Evolutionary conservation across 768 basidiomycete genomes (phyloP), one percentile per base, ranked within the genome.

Genomic region (Suillus placidus): DNA sequence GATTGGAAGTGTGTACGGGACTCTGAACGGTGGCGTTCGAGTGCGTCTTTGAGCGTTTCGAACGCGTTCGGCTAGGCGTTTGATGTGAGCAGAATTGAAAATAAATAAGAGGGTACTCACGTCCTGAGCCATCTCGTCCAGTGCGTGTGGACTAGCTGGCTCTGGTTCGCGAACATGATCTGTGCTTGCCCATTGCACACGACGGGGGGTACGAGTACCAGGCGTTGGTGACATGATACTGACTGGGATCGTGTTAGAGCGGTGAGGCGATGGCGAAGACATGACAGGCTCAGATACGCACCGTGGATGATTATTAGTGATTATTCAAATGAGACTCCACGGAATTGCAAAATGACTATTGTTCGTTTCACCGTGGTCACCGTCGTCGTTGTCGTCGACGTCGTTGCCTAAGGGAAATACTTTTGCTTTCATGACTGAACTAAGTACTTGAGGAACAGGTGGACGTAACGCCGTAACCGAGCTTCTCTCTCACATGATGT

Each of bases 161-260:
- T 54, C 52, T 12, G 60, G 55, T 9, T 42, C 20, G 60, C 70
- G 67, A 42, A 69, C 66, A 9, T 73, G 71, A n/a, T 73, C 71
- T 32, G 68, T 67, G 60, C 77, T 76, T 14, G 80, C 75, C 86
- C 85, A 86, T 67, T 87, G 86, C 3, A 87, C 84, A 56, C 82
- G 84, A 30, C 83, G 81, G 2, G 83, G 83, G 2, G 83, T 83
- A 67, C 82, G 82, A n/a, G 72, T 71, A 6, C 81, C 83, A 18
- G 62, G 62, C 12, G 43, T 43, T 1, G 67, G 54, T 2, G 69
- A 65, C 75, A 77, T 72, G 38, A 68, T 66, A 18, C 71, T 68
- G 26, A 60, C 32, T 12, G 64, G 66, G 10, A 68, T 51, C 14
- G 65, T 32, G 8, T 60, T 43, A 3, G 68, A 70, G 58, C 69